Conservation (phyloP, 2,329 filamentous ascomycete genomes). For the Penicillium janthinellum region DNA sequence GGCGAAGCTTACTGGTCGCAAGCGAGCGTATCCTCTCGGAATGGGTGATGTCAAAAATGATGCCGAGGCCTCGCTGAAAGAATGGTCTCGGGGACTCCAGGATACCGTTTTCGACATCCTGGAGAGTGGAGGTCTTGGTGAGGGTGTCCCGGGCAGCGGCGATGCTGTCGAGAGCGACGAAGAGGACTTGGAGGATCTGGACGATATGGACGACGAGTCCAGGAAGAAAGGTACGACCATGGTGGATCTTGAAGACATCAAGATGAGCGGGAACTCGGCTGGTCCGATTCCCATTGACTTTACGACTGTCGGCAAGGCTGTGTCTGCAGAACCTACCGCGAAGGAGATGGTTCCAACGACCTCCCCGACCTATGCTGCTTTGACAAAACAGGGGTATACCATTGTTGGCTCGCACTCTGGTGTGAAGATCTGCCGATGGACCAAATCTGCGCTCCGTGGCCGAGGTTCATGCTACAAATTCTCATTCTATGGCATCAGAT, state of each 20-base stretch:
- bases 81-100: conserved; percentile 76
- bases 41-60: conserved; percentile 84
- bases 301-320: conserved; percentile 56
- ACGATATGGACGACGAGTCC: conserved; percentile 43
- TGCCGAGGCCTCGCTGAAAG: conserved; percentile 64
- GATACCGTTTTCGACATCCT: conserved; percentile 67
- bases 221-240: conserved; percentile 50
- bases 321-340: conserved; percentile 44
- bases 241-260: conserved; percentile 83
- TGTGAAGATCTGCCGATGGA: conserved; percentile 98
- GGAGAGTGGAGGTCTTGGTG: conserved; percentile 56
- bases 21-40: conserved; percentile 84
- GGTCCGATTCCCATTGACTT: conserved; percentile 79
- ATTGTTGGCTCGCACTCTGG: conserved; percentile 95
- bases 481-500: conserved; percentile 95
- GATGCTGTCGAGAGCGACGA: conserved; percentile 83
- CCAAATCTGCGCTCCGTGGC: conserved; percentile 90
- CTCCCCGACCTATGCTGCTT: conserved; percentile 82
- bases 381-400: conserved; percentile 95
- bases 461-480: conserved; percentile 97
- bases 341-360: conserved; percentile 95
- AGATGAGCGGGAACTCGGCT: conserved; percentile 42
- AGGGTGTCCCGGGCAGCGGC: conserved; percentile 76
- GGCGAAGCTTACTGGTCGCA: conserved; percentile 86
- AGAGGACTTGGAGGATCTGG: conserved; percentile 61